Evolutionary conservation across 2,329 filamentous ascomycete species (phyloP), one percentile per base, ranked within the genome.

Genomic region (Colletotrichum gigasporum): DNA sequence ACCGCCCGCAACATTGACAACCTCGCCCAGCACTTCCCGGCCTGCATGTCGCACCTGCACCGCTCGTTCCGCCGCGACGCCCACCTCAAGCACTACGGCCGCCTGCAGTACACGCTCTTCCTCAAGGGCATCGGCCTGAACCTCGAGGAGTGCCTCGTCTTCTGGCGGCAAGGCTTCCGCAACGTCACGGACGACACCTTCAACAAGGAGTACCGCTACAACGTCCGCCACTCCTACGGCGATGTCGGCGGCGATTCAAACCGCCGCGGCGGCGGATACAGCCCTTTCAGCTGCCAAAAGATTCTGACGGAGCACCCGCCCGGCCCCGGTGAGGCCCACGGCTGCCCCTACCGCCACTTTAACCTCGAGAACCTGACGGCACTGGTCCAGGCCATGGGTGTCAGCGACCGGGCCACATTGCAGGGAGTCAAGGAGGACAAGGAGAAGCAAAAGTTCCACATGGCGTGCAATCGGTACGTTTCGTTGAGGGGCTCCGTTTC

Each of bases 201-300:
- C 85, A 96, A 96, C 79, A 98, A 97, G 74, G 94, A 97, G 75
- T 98, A 99, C 80, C 87, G 92, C 44, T 99, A 99, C 85, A 98
- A 99, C 75, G 88, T 98, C 62, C 91, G 94, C n/a, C 95, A 99
- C 83, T 79, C 85, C 1, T 99, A 98, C 76, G 96, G 96, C 69
- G 95, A 98, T 72, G 96, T 98, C 1, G 96, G 96, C 57, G 95
- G 95, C 62, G 95, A 98, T 77, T 85, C 89, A 18, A 97, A 97
- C 74, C 87, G 95, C 30, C 88, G 95, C 56, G 91, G 94, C 41
- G 87, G 91, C 57, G 95, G 95, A 18, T 97, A 97, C 76, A 92
- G 91, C 50, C 93, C 96, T 0, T 96, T 93, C 74, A 96, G 92
- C 56, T 99, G 96, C 76, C 95, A 98, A 73, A 97, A 96, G 80